A percentile compares a stretch with the other conserved stretches of the same genome.
Evolutionary conservation across 1,139 yeast species (phyloP).

Genomic region (Hansenula sp.): DNA sequence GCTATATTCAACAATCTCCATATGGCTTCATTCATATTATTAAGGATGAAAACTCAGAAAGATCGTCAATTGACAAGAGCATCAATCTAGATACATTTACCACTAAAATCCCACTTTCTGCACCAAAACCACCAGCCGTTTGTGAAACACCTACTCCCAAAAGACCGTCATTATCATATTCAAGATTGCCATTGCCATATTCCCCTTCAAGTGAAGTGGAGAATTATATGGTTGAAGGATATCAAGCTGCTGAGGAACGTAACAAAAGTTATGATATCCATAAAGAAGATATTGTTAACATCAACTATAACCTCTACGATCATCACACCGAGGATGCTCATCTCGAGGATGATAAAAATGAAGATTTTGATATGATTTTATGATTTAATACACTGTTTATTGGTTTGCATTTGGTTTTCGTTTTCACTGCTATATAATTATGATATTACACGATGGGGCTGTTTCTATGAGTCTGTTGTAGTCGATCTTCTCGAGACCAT

Average conservation of each 20-base stretch:
- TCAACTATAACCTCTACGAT: conserved; percentile 22
- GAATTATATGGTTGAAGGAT: conserved; percentile 36
- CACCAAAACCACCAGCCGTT: conserved; percentile 13
- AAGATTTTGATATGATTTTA: conserved; percentile 14
- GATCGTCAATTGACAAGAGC: conserved; percentile 14
- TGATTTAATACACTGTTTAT: neutral
- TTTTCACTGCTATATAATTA: neutral
- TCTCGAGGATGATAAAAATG: conserved; percentile 3
- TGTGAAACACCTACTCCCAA: neutral
- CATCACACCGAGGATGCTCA: conserved; percentile 20
- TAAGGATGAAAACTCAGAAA: conserved; percentile 12
- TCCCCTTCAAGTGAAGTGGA: conserved; percentile 37
- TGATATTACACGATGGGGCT: neutral
- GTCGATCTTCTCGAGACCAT: neutral
- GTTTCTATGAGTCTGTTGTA: neutral
- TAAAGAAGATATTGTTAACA: conserved; percentile 20
- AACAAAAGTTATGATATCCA: conserved; percentile 19
- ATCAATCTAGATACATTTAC: conserved; percentile 9
- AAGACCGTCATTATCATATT: neutral
- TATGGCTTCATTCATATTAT: conserved; percentile 41
- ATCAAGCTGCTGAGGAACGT: conserved; percentile 8
- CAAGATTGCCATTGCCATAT: conserved; percentile 5
- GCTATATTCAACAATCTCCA: conserved; percentile 59
- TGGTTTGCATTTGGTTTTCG: neutral
- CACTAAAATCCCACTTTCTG: conserved; percentile 13